Percentiles rank a stretch among this genome's conserved stretches.
phyloP scores from a whole-genome alignment of 345 rosid genomes.

The Euphorbia pulcherrima region DNA sequence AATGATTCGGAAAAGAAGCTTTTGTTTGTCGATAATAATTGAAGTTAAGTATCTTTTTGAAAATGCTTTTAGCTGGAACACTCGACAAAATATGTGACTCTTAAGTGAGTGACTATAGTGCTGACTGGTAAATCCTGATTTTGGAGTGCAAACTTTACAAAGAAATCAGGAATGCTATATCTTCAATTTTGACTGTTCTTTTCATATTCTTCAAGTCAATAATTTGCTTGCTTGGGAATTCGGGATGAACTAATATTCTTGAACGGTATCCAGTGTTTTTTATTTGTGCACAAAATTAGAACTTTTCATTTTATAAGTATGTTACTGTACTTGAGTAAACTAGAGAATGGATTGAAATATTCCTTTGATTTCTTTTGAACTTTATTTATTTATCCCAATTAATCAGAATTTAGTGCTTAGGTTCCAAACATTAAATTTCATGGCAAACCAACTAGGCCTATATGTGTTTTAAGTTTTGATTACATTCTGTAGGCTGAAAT shows the following conservation, averaged over 20 bases:
- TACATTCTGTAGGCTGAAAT: neutral
- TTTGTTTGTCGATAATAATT: neutral
- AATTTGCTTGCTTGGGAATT: neutral
- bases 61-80: neutral
- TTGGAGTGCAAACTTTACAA: neutral
- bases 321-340: neutral
- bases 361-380: neutral
- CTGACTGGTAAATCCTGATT: neutral
- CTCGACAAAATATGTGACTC: neutral
- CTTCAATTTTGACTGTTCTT: neutral
- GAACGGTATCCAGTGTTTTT: neutral
- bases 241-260: neutral
- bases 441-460: neutral
- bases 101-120: neutral
- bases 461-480: too few relatives aligned
- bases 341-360: neutral
- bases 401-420: neutral
- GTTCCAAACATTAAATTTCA: neutral
- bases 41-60: neutral
- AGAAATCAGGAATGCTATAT: neutral
- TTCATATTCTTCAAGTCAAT: neutral
- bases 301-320: neutral
- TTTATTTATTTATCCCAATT: neutral
- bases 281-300: neutral
- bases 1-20: neutral